Evolutionary conservation across 139 green algal genomes (phyloP), one percentile per base, ranked within the genome.

Genomic region (Eudorina sp.): DNA sequence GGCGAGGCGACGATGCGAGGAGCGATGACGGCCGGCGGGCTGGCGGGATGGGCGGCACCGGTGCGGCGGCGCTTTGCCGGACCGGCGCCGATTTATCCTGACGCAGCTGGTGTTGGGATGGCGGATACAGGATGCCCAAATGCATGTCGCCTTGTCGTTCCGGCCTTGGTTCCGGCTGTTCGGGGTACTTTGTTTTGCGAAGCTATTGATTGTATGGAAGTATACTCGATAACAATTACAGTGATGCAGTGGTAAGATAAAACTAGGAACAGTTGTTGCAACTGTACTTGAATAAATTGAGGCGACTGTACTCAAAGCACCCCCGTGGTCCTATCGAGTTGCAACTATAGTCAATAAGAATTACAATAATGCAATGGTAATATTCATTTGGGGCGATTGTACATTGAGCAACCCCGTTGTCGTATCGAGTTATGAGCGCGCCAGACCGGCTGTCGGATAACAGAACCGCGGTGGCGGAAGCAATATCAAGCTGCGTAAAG

Each of bases 391-490:
- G 55, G 5, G 7, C 55, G 29, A 66, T 66, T 34, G 29, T 66
- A 23, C 55, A 66, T 66, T 66, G 27, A 3, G 27, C 29, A 25
- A 25, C 29, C 29, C 55, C 55, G 55, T 66, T 5, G 29, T 66
- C 51, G 34, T 58, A 19, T 79, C 23, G n/a, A n/a, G n/a, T n/a
- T 58, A 79, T 79, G 70, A 79, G 41, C 43, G n/a, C 73, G 73
- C 73, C 73, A 11, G 77, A 84, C 40, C 77, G 58, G 3, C 58
- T 85, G 11, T 29, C 79, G 3, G 60, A 75, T 14, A 74, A 75
- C 58, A 85, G 60, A 41, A 43, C 79, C 11, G 40, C 29, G 43
- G 58, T 74, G 3, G 27, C 58, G 19, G 79, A 85, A 41, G 79
- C 79, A 18, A 5, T 85, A 55, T 9, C 38, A 1, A 76, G 79